Base-by-base conservation (phyloP, 805 yeast species). In the Metschnikowia borealis region DNA sequence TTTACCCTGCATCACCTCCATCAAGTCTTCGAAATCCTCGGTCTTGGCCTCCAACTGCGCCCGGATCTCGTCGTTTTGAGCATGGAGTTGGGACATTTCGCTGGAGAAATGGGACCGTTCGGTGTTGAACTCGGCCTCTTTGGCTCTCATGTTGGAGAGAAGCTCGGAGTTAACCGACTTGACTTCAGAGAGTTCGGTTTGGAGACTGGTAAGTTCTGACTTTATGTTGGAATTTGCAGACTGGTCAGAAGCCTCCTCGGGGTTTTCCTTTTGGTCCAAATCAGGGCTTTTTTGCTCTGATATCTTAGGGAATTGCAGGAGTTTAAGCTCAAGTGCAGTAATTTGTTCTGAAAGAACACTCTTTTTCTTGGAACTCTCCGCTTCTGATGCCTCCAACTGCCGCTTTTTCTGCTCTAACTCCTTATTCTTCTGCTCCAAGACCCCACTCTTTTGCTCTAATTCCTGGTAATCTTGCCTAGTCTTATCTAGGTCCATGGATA, bases 81-180 rank as follows among this genome's bases (percentile, higher is more conserved):
- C 69, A 49, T 77, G 78, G 17, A 78, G 70, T 3, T 62, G 50
- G 40, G 75, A 73, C 1, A 85, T 68, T 56, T 86, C 91, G 37
- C 71, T 71, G 3, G 72, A 67, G 53, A 78, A 77, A 46, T 84
- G 46, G 41, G 74, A 73, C 1, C 85, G 68, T 56, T 86, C 91
- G 35, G 71, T 71, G 2, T 73, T 67, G 54, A 78, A 78, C 44
- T 84, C 90, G 10, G 62, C 62, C 56, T 86, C 90, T 54, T 85
- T 78, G 32, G 83, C 77, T 0, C 85, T 69, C 82, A 87, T 75
- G 59, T 85, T 86, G 17, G 84, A 87, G 13, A 84, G 64, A 20
- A 88, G 66, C 56, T 86, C 90, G 31, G 76, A 71, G 60, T 85
- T 86, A 73, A 82, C 75, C 5, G 56, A 53, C 14, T 45, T 50